Percentiles rank a stretch among this genome's conserved stretches.
These are phyloP conservation scores for Mycena floridula DNA, from an alignment of 768 basidiomycete species.

Conservation along the genomic window DNA sequence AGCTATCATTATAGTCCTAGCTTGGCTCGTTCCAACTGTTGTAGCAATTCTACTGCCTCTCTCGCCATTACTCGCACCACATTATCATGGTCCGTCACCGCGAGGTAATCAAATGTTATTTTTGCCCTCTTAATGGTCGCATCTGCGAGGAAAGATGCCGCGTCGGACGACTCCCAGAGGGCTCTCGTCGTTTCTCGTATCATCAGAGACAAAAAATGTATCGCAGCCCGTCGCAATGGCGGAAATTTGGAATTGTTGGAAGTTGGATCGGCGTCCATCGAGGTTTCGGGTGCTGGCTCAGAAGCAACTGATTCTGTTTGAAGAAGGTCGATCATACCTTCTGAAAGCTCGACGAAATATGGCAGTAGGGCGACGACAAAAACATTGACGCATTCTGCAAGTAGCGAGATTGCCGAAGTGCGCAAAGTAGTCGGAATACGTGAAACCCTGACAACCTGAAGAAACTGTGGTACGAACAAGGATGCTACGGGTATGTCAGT, in stretches of 20 bases:
- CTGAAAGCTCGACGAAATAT: conserved; percentile 56
- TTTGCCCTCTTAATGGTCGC: conserved; percentile 42
- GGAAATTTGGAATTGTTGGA: conserved; percentile 62
- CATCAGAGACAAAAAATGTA: conserved; percentile 74
- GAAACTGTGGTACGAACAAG: conserved; percentile 67
- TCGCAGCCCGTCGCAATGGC: conserved; percentile 74
- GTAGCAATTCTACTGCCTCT: conserved; percentile 54
- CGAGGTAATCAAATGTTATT: conserved; percentile 63
- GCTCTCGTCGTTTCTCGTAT: conserved; percentile 54
- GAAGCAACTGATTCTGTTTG: conserved; percentile 49
- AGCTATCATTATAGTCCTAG: conserved; percentile 28
- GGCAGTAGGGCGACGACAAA: conserved; percentile 55
- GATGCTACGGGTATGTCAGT: conserved; percentile 41
- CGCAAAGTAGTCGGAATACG: conserved; percentile 71
- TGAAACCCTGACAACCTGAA: conserved; percentile 49
- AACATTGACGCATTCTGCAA: conserved; percentile 68
- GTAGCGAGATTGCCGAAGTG: conserved; percentile 50
- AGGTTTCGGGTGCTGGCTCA: conserved; percentile 15
- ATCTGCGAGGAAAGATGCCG: conserved; percentile 24
- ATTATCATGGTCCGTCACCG: conserved; percentile 64
- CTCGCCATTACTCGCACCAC: conserved; percentile 72
- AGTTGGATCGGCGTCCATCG: conserved; percentile 55
- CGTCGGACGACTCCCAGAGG: conserved; percentile 37
- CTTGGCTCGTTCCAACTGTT: conserved; percentile 41
- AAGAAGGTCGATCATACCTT: conserved; percentile 72